These are phyloP conservation scores for Cardamine resedifolia DNA, from an alignment of 345 rosid genomes.

Conservation along the genomic window DNA sequence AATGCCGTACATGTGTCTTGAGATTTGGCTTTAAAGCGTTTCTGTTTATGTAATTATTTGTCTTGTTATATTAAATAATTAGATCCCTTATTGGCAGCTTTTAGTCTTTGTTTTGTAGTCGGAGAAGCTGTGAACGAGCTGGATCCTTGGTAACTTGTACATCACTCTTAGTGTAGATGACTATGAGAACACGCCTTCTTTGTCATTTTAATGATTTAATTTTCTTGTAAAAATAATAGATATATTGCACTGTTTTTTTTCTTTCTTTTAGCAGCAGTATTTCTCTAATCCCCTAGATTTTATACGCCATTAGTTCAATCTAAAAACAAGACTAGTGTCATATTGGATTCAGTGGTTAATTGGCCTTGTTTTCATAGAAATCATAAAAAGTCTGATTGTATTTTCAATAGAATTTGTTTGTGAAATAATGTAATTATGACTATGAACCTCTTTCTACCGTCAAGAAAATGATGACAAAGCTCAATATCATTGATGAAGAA, in stretches of 20 bases:
- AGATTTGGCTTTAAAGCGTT: conserved; percentile 9
- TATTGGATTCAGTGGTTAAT: neutral
- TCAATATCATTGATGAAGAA: neutral
- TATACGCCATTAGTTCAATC: neutral
- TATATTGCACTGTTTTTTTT: neutral
- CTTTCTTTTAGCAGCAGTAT: neutral
- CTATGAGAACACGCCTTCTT: conserved; percentile 13
- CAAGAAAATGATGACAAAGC: neutral
- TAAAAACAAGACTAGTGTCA: neutral
- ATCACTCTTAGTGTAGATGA: neutral
- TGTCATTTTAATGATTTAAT: neutral
- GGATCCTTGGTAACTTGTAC: conserved; percentile 26
- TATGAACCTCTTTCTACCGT: neutral
- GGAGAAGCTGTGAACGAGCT: conserved; percentile 16
- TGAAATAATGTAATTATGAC: neutral
- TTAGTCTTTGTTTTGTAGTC: conserved; percentile 24
- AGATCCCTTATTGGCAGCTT: conserved; percentile 13
- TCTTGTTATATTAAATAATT: conserved; percentile 8
- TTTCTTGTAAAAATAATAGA: neutral
- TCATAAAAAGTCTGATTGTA: neutral
- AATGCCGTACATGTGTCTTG: conserved; percentile 31
- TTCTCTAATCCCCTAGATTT: neutral
- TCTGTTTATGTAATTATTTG: conserved; percentile 19
- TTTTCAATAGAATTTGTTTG: too few relatives aligned
- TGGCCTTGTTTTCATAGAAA: neutral